Conservation (phyloP, 257 asterid genomes). For the Penstemon eatonii region DNA sequence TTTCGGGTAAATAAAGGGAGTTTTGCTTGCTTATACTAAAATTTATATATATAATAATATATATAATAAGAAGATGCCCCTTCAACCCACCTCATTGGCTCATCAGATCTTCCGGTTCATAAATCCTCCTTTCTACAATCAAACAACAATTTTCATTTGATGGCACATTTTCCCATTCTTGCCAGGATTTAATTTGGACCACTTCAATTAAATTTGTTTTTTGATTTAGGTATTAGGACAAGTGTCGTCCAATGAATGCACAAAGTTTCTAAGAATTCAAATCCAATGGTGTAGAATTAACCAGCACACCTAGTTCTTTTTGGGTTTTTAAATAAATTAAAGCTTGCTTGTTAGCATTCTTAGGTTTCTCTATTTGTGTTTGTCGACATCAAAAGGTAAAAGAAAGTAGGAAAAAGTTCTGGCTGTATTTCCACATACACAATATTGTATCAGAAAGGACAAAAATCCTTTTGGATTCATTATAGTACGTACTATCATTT, state of each 20-base stretch:
- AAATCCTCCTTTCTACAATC: slow-evolving; percentile 1
- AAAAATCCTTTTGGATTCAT: slow-evolving; percentile 16
- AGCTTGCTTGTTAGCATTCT: not conserved
- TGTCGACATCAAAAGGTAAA: slow-evolving; percentile 29
- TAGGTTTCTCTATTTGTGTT: slow-evolving; percentile 6
- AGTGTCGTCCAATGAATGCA: slow-evolving; percentile 14
- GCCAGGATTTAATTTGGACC: not conserved
- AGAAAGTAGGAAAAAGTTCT: slow-evolving; percentile 12
- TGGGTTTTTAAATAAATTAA: slow-evolving; percentile 6
- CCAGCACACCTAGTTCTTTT: slow-evolving; percentile 25
- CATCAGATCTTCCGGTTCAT: slow-evolving; percentile 15
- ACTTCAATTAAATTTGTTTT: not conserved
- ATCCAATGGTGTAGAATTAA: slow-evolving; percentile 26
- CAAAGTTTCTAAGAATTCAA: not conserved
- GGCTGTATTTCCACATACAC: slow-evolving; percentile 21
- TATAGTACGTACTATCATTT: not conserved
- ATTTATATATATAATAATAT: no score
- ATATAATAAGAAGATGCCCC: slow-evolving; percentile 9
- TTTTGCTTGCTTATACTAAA: not conserved
- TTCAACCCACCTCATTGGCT: slow-evolving; percentile 14
- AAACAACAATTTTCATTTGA: not conserved
- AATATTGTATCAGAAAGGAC: not conserved
- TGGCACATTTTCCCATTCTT: not conserved
- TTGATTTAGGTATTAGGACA: slow-evolving; percentile 23
- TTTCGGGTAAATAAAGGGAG: not conserved